phyloP scores from a whole-genome alignment of 176 grass and related monocot genomes.

The Avena atlantica region DNA sequence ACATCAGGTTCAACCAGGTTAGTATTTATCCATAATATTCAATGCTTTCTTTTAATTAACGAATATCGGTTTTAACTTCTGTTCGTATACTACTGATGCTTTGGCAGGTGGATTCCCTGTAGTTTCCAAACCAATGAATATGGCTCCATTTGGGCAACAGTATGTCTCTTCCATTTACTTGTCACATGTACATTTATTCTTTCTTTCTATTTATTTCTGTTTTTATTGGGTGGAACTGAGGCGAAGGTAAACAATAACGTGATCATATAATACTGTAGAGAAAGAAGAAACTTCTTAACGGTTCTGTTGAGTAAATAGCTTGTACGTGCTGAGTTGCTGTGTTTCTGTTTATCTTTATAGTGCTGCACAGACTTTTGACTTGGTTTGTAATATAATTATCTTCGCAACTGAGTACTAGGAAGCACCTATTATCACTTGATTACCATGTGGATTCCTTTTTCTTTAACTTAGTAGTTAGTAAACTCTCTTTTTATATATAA shows the following conservation, averaged over 20 bases:
- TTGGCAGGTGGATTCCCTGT: slow-evolving; percentile 61
- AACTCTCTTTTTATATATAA: slow-evolving; percentile 2
- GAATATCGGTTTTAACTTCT: slow-evolving; percentile 30
- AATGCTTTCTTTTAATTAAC: slow-evolving; percentile 13
- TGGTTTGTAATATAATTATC: not conserved
- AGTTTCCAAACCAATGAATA: slow-evolving; percentile 54
- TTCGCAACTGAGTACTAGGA: not conserved
- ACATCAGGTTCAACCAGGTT: slow-evolving; percentile 66
- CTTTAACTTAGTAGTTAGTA: slow-evolving; percentile 6
- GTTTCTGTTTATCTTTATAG: slow-evolving; percentile 1
- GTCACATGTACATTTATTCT: slow-evolving; percentile 28
- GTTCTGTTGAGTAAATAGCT: slow-evolving; percentile 28
- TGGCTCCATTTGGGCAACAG: slow-evolving; percentile 61
- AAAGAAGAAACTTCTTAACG: slow-evolving; percentile 35
- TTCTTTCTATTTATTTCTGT: slow-evolving; percentile 18
- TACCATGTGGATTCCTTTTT: not conserved
- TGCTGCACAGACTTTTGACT: slow-evolving; percentile 17
- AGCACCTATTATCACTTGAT: slow-evolving; percentile 13
- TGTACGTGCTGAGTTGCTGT: not conserved
- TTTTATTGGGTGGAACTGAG: slow-evolving; percentile 9
- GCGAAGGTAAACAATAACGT: slow-evolving; percentile 28
- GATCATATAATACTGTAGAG: slow-evolving; percentile 15
- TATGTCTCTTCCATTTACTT: slow-evolving; percentile 61
- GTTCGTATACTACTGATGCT: slow-evolving; percentile 44
- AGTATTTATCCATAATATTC: slow-evolving; percentile 16